Conservation (phyloP, 2,329 filamentous ascomycete genomes). For the Tolypocladium endophyticum region DNA sequence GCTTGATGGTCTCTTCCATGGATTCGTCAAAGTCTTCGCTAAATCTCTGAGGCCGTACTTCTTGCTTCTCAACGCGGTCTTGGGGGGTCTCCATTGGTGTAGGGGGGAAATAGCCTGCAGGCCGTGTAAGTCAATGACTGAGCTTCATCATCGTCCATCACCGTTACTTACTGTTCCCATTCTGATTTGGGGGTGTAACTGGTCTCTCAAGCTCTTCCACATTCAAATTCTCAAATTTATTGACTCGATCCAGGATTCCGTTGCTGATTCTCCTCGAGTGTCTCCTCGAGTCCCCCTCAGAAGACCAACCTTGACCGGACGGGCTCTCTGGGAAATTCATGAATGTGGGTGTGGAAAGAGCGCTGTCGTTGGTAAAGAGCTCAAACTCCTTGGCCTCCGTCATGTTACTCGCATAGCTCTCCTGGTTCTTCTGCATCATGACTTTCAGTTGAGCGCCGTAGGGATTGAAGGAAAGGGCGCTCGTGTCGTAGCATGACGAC, state of each 20-base stretch:
- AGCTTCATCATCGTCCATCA: not conserved
- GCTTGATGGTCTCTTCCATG: constrained; percentile 57
- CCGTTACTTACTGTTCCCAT: constrained; percentile 41
- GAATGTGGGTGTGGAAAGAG: constrained; percentile 38
- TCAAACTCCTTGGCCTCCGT: constrained; percentile 36
- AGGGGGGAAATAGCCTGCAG: constrained; percentile 50
- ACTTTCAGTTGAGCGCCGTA: constrained; percentile 31
- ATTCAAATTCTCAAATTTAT: constrained; percentile 46
- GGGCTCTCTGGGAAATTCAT: constrained; percentile 39
- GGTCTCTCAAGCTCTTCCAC: constrained; percentile 38
- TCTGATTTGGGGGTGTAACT: constrained; percentile 52
- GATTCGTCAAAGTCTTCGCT: constrained; percentile 52
- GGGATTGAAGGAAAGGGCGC: constrained; percentile 35
- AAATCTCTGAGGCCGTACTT: constrained; percentile 38
- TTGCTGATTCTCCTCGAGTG: constrained; percentile 43
- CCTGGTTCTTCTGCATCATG: constrained; percentile 37
- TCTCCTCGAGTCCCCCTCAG: constrained; percentile 36
- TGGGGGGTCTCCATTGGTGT: constrained; percentile 58
- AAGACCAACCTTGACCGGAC: constrained; percentile 36
- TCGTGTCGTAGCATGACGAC: constrained; percentile 32
- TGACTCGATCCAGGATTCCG: constrained; percentile 48
- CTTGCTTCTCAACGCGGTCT: constrained; percentile 31
- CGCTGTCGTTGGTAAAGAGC: constrained; percentile 34
- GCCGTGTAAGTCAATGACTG: not conserved
- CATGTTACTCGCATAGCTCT: constrained; percentile 29